Evolutionary conservation across 2,329 filamentous ascomycete genomes (phyloP).

Genomic region (Fusarium mundagurra): DNA sequence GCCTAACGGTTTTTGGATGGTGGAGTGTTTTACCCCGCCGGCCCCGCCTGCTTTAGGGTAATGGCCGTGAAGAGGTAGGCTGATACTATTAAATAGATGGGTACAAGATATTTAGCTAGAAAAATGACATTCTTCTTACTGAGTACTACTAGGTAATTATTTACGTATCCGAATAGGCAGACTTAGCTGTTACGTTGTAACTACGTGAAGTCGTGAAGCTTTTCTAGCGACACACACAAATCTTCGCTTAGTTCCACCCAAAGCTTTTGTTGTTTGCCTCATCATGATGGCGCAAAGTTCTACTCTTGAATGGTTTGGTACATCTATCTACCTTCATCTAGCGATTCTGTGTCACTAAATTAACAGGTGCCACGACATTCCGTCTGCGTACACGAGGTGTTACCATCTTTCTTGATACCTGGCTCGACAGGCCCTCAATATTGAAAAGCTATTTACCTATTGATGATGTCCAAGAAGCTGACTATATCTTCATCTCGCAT

Average conservation of each 20-base stretch:
- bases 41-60: neutral
- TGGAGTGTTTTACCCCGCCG: neutral
- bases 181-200: fast-evolving
- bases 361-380: neutral
- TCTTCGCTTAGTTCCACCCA: too few species aligned
- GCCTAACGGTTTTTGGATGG: neutral
- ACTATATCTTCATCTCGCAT: neutral
- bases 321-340: fast-evolving
- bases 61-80: fast-evolving
- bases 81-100: neutral
- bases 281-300: neutral
- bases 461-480: neutral
- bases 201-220: neutral
- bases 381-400: neutral
- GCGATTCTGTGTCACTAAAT: fast-evolving
- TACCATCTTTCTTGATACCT: neutral
- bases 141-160: fast-evolving
- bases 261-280: too few species aligned
- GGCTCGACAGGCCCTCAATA: neutral
- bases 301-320: neutral
- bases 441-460: neutral
- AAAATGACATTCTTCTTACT: fast-evolving
- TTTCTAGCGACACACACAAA: too few species aligned
- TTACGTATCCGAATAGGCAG: fast-evolving
- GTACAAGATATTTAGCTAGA: fast-evolving